phyloP scores from a whole-genome alignment of 345 rosid species.

The Brassica nigra region DNA sequence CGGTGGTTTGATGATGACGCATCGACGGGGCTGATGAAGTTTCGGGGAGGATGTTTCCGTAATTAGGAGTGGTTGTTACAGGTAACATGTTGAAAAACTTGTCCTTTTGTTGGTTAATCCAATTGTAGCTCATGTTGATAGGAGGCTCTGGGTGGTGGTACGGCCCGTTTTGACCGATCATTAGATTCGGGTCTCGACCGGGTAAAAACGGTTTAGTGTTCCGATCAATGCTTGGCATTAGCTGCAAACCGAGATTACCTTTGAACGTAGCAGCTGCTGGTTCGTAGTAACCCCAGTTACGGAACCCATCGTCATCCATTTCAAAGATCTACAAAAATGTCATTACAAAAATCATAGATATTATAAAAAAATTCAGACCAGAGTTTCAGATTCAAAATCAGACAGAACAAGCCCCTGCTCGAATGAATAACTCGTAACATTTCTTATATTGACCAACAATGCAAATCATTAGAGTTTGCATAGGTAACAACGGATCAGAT shows the following conservation, averaged over 20 bases:
- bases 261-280: constrained; percentile 64
- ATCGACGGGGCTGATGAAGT: constrained; percentile 57
- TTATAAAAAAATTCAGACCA: not conserved
- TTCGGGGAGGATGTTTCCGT: constrained; percentile 54
- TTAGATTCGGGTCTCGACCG: constrained; percentile 66
- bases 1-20: constrained; percentile 50
- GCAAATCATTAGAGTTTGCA: not conserved
- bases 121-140: constrained; percentile 64
- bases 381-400: constrained; percentile 6
- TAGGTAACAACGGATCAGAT: constrained; percentile 14
- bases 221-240: constrained; percentile 76
- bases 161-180: constrained; percentile 40
- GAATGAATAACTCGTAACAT: not conserved
- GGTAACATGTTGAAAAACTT: constrained; percentile 69
- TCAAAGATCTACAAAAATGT: constrained; percentile 45
- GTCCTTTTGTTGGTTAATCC: constrained; percentile 76
- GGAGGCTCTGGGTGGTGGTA: constrained; percentile 49
- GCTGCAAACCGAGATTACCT: constrained; percentile 80
- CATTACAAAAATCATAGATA: not conserved
- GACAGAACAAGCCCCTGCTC: not conserved
- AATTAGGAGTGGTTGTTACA: constrained; percentile 46
- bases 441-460: not conserved
- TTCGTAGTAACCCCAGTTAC: constrained; percentile 92
- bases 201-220: constrained; percentile 70
- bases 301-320: constrained; percentile 83